phyloP scores from a whole-genome alignment of 148 eudicot genomes.

The Rhododendron kiyosumense region DNA sequence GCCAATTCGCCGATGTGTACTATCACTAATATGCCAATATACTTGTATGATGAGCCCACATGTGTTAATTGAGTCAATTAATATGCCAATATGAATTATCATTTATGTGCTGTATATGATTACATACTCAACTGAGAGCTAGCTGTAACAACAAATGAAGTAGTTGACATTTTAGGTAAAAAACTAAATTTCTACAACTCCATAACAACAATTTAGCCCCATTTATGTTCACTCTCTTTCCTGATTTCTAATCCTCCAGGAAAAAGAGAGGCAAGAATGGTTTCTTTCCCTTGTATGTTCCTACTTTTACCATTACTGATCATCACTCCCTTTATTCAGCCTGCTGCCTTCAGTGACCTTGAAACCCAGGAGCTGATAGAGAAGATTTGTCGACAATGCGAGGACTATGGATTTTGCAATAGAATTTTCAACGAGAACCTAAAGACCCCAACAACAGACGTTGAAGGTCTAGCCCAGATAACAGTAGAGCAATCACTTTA shows the following conservation, averaged over 20 bases:
- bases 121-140: neutral
- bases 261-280: neutral
- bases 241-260: neutral
- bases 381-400: neutral
- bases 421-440: neutral
- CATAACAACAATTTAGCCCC: neutral
- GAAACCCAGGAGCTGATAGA: neutral
- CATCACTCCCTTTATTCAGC: neutral
- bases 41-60: neutral
- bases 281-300: neutral
- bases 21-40: neutral
- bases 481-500: neutral
- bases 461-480: neutral
- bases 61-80: neutral
- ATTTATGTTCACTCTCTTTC: neutral
- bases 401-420: neutral
- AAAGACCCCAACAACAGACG: conserved; percentile 1
- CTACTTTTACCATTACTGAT: neutral
- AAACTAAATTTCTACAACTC: neutral
- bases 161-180: neutral
- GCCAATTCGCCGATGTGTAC: neutral
- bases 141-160: neutral
- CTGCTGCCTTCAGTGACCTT: neutral
- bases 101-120: neutral
- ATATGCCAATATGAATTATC: neutral